Percentiles rank a stretch among this genome's conserved stretches.
These are phyloP conservation scores for Fomes fomentarius DNA, from an alignment of 1,284 basidiomycete species.

Conservation along the genomic window DNA sequence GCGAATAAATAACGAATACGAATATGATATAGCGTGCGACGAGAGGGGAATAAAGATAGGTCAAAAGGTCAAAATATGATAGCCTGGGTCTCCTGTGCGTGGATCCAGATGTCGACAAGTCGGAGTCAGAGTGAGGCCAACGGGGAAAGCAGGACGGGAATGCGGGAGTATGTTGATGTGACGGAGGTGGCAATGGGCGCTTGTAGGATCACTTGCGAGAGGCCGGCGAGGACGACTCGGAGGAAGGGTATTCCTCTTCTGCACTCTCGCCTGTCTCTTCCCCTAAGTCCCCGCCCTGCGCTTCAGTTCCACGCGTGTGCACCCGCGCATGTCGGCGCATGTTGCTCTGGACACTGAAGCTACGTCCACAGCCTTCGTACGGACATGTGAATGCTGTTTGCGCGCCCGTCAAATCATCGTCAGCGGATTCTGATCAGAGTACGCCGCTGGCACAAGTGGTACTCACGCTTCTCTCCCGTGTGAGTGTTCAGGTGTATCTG, in stretches of 20 bases:
- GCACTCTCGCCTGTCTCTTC: constrained; percentile 29
- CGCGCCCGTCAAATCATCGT: constrained; percentile 17
- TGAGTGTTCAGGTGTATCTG: constrained; percentile 86
- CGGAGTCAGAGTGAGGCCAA: neutral
- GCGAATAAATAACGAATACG: constrained; percentile 21
- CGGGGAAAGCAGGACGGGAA: neutral
- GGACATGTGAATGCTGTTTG: constrained; percentile 77
- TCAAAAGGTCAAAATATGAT: constrained; percentile 13
- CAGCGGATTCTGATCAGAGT: constrained; percentile 10
- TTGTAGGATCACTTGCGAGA: constrained; percentile 15
- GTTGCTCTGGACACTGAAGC: constrained; percentile 85
- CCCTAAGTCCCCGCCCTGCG: constrained; percentile 25
- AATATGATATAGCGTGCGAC: constrained; percentile 5
- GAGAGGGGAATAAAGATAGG: constrained; percentile 8
- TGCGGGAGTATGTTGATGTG: neutral
- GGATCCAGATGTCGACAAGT: neutral
- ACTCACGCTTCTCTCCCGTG: constrained; percentile 83
- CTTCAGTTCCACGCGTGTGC: constrained; percentile 45
- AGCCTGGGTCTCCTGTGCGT: constrained; percentile 9
- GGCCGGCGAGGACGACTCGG: constrained; percentile 20
- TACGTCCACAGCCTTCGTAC: constrained; percentile 73
- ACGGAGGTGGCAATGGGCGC: neutral
- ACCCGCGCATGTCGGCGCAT: constrained; percentile 84
- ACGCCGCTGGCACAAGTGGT: neutral
- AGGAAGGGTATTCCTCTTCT: constrained; percentile 24